Evolutionary conservation across 83 land plant species (phyloP).

Genomic region (Isoetes engelmannii): DNA sequence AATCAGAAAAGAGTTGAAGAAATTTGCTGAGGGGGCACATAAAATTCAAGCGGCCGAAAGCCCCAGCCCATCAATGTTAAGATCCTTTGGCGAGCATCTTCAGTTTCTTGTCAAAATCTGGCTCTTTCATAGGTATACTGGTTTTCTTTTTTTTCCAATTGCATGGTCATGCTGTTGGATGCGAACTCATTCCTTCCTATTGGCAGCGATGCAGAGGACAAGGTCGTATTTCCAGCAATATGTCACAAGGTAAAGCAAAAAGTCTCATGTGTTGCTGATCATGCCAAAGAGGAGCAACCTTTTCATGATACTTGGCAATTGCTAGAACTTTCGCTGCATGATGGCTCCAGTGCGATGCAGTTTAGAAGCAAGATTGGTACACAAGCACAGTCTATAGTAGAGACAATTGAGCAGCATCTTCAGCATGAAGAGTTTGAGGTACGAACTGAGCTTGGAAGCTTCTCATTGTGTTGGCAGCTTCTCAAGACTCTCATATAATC

Average conservation of each 20-base stretch:
- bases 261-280: not conserved
- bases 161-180: not conserved
- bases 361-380: not conserved
- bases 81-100: not conserved
- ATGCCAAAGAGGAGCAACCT: not conserved
- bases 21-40: not conserved
- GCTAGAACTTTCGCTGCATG: not conserved
- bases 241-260: not conserved
- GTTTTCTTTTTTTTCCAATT: not conserved
- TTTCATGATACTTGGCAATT: slow-evolving; percentile 2
- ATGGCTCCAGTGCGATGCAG: too few relatives aligned
- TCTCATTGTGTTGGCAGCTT: not conserved
- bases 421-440: slow-evolving; percentile 1
- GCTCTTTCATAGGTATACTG: not conserved
- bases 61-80: not conserved
- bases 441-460: not conserved
- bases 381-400: not conserved
- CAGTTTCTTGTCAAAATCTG: not conserved
- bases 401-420: not conserved
- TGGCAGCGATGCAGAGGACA: slow-evolving; percentile 10
- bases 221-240: slow-evolving; percentile 1
- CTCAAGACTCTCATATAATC: not conserved
- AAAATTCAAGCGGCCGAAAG: slow-evolving; percentile 6
- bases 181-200: not conserved
- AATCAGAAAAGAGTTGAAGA: not conserved